Base-by-base conservation (phyloP, 2,329 filamentous ascomycete genomes). In the Botrytis deweyae region DNA sequence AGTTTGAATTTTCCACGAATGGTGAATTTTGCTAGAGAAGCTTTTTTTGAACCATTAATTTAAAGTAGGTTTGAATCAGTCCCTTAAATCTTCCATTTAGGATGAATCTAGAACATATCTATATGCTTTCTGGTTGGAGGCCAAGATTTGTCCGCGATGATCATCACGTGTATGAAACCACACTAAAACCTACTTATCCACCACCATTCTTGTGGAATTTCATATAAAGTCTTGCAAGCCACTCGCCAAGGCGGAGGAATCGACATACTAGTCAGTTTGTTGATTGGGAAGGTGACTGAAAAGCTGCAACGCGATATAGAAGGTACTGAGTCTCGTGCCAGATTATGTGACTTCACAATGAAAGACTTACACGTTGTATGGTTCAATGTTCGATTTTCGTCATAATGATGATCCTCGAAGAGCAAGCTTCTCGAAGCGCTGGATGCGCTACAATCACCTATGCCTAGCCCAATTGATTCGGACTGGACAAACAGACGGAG, bases 61-160 rank as follows among this genome's bases (percentile, higher is more conserved):
- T 63, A 7, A 52, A 66, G 38, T 16, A 68, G 36, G 14, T 42
- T 65, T 65, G 18, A 14, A 36, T 25, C 22, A 46, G 40, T 10
- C 12, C 42, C 33, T 52, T 40, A 14, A 68, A 58, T 68, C 25
- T 68, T 68, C 36, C 49, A 42, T 68, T 68, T 68, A 42, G 59
- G 33, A 65, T 63, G 29, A 65, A 72, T 65, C 55, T 55, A 65
- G 42, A 72, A 40, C 46, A 29, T 18, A 29, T 44, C n/a, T 36
- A 29, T 36, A 29, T 38, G 58, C 33, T 25, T 38, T 70, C 68
- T 64, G 68, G 42, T 70, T 70, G 68, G 68, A 64, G 69, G 69
- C 25, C 3, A n/a, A 22, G 36, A 40, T 49, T 71, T 65, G 33
- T 65, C 69, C 69, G 69, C 33, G 44, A 71, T 4, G 25, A 29